Base-by-base conservation (phyloP, 2,329 filamentous ascomycete genomes). In the Periconia sp. region DNA sequence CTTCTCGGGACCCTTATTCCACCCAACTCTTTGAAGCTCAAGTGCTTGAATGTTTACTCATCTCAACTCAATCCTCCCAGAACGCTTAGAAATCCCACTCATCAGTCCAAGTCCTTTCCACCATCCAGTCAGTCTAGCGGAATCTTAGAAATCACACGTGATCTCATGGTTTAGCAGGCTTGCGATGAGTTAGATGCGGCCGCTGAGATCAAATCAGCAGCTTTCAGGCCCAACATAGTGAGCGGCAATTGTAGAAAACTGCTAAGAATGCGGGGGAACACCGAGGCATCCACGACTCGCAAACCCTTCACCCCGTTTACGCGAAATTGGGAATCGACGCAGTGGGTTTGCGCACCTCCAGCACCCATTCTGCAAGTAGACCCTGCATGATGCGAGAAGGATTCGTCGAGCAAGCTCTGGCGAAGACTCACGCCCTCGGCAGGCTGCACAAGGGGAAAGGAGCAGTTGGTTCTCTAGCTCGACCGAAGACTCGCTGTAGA, bases 251-350 rank as follows among this genome's bases (percentile, higher is more conserved):
- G 74, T 19, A 79, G 75, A 61, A 81, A 83, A 51, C 72, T 79
- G 55, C 82, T 82, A 2, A 80, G 80, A 30, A 47, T 43, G 49
- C 76, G 74, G 0, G 83, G 81, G 53, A 82, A 87, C 1, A 82
- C 76, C 19, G 77, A 81, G 0, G 82, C 85, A 70, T 87, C 85
- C 0, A 87, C 85, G 1, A 87, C 84, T 33, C 85, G 74, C 49
- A 87, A 64, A 0, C 81, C 79, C 0, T 75, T 65, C 0, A 83
- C 78, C 0, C 82, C 82, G 6, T 80, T 74, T 1, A 88, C 85
- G 6, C 78, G 73, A 64, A 87, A 85, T 46, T 81, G 70, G 0
- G 74, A 76, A 62, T 86, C 81, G 2, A 85, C 82, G 7, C 81
- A 81, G 3, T 5, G 5, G 60, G 77, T 78, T 1, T 76, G 68